Evolutionary conservation across 2,329 filamentous ascomycete species (phyloP).

Genomic region (Fusarium siculi): DNA sequence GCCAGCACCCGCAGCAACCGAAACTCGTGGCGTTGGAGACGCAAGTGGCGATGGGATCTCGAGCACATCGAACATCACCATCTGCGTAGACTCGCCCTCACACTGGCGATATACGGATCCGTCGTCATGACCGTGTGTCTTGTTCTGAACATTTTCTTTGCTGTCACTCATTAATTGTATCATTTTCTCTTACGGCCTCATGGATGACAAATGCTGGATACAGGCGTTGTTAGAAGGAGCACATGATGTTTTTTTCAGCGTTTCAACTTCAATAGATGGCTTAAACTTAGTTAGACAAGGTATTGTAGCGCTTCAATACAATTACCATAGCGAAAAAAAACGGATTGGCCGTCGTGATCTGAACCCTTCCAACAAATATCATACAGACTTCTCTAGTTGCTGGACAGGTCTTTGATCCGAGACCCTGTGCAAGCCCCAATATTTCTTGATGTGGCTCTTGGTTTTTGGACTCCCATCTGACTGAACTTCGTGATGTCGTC

Average conservation of each 20-base stretch:
- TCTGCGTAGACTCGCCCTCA: conserved; percentile 79
- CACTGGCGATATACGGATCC: conserved; percentile 82
- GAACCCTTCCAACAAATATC: conserved; percentile 12
- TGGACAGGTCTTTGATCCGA: neutral
- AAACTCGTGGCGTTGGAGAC: conserved; percentile 61
- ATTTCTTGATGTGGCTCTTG: neutral
- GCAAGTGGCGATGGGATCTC: conserved; percentile 68
- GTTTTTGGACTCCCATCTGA: conserved; percentile 5
- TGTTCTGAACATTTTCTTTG: conserved; percentile 84
- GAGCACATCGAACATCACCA: conserved; percentile 71
- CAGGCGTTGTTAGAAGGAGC: conserved; percentile 32
- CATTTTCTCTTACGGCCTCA: conserved; percentile 30
- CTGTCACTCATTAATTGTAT: conserved; percentile 60
- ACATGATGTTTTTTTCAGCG: conserved; percentile 40
- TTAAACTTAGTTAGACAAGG: conserved; percentile 40
- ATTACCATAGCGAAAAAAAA: conserved; percentile 31
- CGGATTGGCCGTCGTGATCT: neutral
- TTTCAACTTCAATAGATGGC: conserved; percentile 29
- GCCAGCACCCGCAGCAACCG: conserved; percentile 41
- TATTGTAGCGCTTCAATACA: conserved; percentile 38
- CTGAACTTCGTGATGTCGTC: conserved; percentile 15
- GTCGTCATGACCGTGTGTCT: conserved; percentile 92
- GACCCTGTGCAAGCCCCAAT: neutral
- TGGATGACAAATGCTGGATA: conserved; percentile 36
- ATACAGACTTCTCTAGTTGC: conserved; percentile 19